Base-by-base conservation (phyloP, 441 rosid genomes). In the Cnidoscolus chayamansa region DNA sequence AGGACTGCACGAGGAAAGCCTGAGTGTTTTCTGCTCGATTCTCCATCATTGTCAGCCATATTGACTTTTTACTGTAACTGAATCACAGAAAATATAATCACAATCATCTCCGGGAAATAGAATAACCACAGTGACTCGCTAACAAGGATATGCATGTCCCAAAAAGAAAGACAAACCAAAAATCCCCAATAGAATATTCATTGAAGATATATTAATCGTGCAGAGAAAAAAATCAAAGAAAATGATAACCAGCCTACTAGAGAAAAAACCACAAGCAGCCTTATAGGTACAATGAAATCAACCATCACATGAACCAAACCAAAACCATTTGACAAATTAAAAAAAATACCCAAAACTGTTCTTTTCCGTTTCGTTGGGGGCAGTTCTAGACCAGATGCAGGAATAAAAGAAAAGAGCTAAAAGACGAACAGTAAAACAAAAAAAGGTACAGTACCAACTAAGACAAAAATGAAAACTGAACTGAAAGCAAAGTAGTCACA, bases 31-130 rank as follows among this genome's bases (percentile, higher is more conserved):
- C 37, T 25, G 5, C 75, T 70, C 43, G 71, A 77, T 83, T 82
- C 86, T 67, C 77, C 87, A 11, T 43, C 81, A 45, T 49, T 68
- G 54, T 76, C 84, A 72, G 86, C 88, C 97, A 94, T 91, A 13
- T 73, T 73, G 55, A 47, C 43, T 51, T 4, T 40, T 47, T 67
- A 30, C 72, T 25, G 10, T 16, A 71, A 48, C 65, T 60, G 17
- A 63, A 67, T 16, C 13, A 57, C 68, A 59, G 68, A n/a, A 16
- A n/a, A 72, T 49, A 69, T 32, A 12, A 35, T 30, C n/a, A 30
- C 32, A 40, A 20, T 67, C 62, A 43, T 45, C 17, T 10, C 68
- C 17, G 3, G 6, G 11, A 30, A 15, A 45, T 10, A 50, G 37
- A 56, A 62, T 1, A 19, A 50, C 32, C 65, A 3, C 40, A 35